Percentiles rank a stretch among this genome's conserved stretches.
Conservation (phyloP, 2,329 filamentous ascomycete species). For the Penicillium aurantiogriseum region DNA sequence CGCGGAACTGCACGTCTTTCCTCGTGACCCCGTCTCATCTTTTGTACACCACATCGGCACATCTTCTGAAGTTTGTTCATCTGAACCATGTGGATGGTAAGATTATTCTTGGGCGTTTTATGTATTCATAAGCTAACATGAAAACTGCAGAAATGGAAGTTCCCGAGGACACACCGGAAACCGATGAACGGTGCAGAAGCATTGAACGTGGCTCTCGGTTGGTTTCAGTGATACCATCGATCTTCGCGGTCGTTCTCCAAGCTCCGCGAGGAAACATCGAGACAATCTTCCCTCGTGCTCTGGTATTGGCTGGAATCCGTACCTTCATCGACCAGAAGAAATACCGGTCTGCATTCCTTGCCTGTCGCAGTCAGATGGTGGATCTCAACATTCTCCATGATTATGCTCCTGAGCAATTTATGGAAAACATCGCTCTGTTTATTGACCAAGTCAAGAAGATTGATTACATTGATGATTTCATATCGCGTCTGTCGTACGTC, state of each 20-base stretch:
- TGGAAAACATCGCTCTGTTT: constrained; percentile 72
- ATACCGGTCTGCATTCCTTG: constrained; percentile 79
- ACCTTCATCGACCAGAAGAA: constrained; percentile 74
- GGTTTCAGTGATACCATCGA: constrained; percentile 84
- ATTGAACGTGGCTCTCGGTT: constrained; percentile 86
- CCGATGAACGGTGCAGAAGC: constrained; percentile 85
- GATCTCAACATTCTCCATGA: constrained; percentile 98
- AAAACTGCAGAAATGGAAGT: constrained; percentile 66
- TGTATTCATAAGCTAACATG: constrained; percentile 18
- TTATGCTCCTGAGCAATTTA: constrained; percentile 82
- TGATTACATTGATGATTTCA: constrained; percentile 82
- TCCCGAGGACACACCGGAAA: constrained; percentile 83
- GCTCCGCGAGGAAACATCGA: constrained; percentile 96
- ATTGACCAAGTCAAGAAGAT: constrained; percentile 79
- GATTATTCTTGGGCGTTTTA: constrained; percentile 11
- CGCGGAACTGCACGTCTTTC: constrained; percentile 91
- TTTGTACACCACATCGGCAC: constrained; percentile 87
- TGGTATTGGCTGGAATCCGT: constrained; percentile 88
- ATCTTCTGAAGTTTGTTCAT: constrained; percentile 92
- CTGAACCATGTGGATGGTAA: constrained; percentile 65
- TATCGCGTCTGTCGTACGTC: constrained; percentile 74
- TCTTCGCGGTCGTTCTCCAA: constrained; percentile 81
- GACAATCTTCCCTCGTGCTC: constrained; percentile 87
- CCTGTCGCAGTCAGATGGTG: constrained; percentile 88
- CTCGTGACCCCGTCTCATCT: constrained; percentile 76